phyloP scores from a whole-genome alignment of 306 rosid genomes.

The Pterocarpus macrocarpus region DNA sequence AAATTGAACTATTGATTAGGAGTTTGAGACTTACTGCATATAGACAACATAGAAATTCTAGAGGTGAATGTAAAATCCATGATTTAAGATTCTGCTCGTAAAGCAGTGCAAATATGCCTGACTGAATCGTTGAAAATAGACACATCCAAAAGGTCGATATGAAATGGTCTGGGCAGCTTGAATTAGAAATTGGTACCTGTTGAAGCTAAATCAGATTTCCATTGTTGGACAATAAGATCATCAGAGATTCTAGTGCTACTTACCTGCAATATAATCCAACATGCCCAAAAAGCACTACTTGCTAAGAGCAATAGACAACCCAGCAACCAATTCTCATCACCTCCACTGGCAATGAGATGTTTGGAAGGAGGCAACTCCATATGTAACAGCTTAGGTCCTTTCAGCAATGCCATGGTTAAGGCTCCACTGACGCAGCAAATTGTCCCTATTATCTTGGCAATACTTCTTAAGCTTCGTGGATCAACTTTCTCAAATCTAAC shows the following conservation, averaged over 20 bases:
- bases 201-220: conserved; percentile 34
- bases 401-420: conserved; percentile 68
- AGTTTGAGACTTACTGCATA: conserved; percentile 65
- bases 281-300: conserved; percentile 60
- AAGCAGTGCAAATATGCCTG: conserved; percentile 55
- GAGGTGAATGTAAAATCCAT: conserved; percentile 60
- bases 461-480: conserved; percentile 58
- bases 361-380: conserved; percentile 44
- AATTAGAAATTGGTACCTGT: conserved; percentile 70
- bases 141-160: conserved; percentile 72
- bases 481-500: conserved; percentile 67
- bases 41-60: conserved; percentile 62
- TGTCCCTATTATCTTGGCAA: conserved; percentile 72
- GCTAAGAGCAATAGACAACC: conserved; percentile 64
- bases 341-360: conserved; percentile 41
- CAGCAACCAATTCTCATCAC: conserved; percentile 53
- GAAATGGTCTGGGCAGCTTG: conserved; percentile 66
- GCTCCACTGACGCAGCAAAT: conserved; percentile 74
- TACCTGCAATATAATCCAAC: conserved; percentile 80
- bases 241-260: not conserved
- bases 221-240: not conserved
- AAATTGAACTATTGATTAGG: not conserved
- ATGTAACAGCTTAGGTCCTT: conserved; percentile 74
- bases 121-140: conserved; percentile 59
- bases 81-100: conserved; percentile 52